Percentiles rank a stretch among this genome's conserved stretches.
These are phyloP conservation scores for Astrothelium macrocarpum DNA, from an alignment of 495 filamentous ascomycete genomes.

Conservation along the genomic window DNA sequence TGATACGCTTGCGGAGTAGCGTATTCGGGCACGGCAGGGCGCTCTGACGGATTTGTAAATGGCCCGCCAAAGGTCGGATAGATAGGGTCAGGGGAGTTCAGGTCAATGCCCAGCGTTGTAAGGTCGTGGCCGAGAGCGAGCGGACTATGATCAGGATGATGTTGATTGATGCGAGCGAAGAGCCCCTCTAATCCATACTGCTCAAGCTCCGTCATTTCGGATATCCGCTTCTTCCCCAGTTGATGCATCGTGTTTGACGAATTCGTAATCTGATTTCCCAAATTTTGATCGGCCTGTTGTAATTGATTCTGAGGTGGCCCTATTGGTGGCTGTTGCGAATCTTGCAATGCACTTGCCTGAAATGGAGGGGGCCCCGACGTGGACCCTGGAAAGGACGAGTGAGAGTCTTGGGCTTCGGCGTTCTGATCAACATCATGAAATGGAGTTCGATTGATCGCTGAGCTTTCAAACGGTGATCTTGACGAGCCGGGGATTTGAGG, in stretches of 20 bases:
- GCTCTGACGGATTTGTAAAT: constrained; percentile 46
- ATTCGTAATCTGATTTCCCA: constrained; percentile 38
- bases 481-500: constrained; percentile 11
- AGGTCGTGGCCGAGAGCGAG: constrained; percentile 73
- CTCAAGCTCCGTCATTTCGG: constrained; percentile 70
- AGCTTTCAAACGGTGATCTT: not conserved
- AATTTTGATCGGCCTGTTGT: constrained; percentile 30
- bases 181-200: constrained; percentile 74
- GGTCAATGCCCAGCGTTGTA: constrained; percentile 63
- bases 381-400: constrained; percentile 6
- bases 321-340: constrained; percentile 11
- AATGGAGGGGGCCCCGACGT: constrained; percentile 20
- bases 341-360: constrained; percentile 19
- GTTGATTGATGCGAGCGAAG: constrained; percentile 39
- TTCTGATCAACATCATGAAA: not conserved
- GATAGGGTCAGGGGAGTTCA: constrained; percentile 54
- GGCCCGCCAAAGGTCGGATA: constrained; percentile 59
- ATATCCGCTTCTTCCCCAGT: constrained; percentile 49
- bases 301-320: constrained; percentile 26
- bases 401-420: constrained; percentile 10
- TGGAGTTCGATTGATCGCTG: not conserved
- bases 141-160: constrained; percentile 53
- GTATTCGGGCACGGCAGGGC: constrained; percentile 69
- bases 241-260: constrained; percentile 33
- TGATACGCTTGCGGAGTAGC: constrained; percentile 73